These are phyloP conservation scores for Solanum tarapatanum DNA, from an alignment of 257 asterid genomes.

Conservation along the genomic window DNA sequence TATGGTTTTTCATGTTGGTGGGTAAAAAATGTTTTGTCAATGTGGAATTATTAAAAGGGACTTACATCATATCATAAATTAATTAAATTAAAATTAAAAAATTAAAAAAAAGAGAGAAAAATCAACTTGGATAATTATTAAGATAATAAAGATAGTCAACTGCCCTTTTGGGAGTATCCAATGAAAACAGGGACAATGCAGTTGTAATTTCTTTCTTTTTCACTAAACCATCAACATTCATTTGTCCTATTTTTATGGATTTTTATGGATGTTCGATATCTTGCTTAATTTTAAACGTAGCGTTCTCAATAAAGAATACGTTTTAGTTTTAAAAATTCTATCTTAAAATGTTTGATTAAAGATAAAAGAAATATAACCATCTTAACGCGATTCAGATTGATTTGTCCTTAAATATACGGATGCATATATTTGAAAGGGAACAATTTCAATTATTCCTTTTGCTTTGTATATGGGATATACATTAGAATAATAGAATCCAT, in stretches of 20 bases:
- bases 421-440: not conserved
- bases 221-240: not conserved
- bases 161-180: not conserved
- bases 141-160: not conserved
- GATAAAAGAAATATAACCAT: not conserved
- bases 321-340: not conserved
- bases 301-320: rapidly evolving
- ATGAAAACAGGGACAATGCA: not conserved
- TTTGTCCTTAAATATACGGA: not conserved
- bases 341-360: rapidly evolving
- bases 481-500: not conserved
- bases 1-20: not conserved
- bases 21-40: not conserved
- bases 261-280: not conserved
- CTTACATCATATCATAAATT: not conserved
- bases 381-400: not conserved
- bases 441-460: not conserved
- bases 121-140: not conserved
- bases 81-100: not conserved
- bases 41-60: not conserved
- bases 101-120: not conserved
- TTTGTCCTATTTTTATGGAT: not conserved
- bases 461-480: not conserved
- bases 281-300: too few species aligned
- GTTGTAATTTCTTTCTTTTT: not conserved